Percentiles rank a stretch among this genome's conserved stretches.
phyloP scores from a whole-genome alignment of 208 protist genomes.

The Trichomonas gallinae region DNA sequence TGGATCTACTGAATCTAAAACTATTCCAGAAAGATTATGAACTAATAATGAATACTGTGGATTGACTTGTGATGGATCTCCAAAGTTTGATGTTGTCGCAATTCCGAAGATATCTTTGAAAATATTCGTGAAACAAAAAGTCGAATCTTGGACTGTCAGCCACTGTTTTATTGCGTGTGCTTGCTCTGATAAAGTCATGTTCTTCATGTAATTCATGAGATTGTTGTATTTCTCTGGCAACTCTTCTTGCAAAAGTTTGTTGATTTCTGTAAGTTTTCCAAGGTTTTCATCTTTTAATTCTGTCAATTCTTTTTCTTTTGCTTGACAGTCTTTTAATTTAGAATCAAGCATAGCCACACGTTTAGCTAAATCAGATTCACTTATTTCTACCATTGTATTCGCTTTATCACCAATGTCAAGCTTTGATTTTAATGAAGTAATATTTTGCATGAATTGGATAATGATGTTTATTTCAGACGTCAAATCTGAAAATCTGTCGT shows the following conservation, averaged over 20 bases:
- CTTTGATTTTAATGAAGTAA: not conserved
- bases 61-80: not conserved
- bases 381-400: not conserved
- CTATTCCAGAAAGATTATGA: not conserved
- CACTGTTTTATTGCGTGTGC: not conserved
- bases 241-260: not conserved
- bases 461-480: not conserved
- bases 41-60: not conserved
- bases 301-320: not conserved
- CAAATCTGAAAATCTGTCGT: not conserved
- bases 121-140: not conserved
- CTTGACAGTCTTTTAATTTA: not conserved
- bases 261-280: not conserved
- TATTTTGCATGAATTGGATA: not conserved
- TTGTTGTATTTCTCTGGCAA: not conserved
- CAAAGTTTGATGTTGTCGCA: not conserved
- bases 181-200: not conserved
- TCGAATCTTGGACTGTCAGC: not conserved
- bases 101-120: not conserved
- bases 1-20: not conserved
- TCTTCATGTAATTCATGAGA: not conserved
- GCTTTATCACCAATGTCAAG: not conserved
- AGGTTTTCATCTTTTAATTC: not conserved
- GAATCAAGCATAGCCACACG: not conserved
- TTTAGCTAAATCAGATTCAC: not conserved